These are phyloP conservation scores for Prunus persica DNA, from an alignment of 306 rosid genomes.

Conservation along the genomic window Prunus_persica_NCBIv2 NC_034009.1:11463501-11464000, in stretches of 20 bases:
- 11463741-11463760: neutral
- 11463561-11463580: too few relatives aligned
- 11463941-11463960: too few relatives aligned
- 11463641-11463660: neutral
- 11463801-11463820: neutral
- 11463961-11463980: too few relatives aligned
- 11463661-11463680: neutral
- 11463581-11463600: too few relatives aligned
- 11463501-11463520: slow-evolving; percentile 23
- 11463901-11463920: too few relatives aligned
- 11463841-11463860: too few relatives aligned
- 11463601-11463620: neutral
- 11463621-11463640: neutral
- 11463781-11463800: neutral
- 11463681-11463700: neutral
- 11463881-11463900: too few relatives aligned
- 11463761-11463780: slow-evolving; percentile 12
- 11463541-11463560: too few relatives aligned
- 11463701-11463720: neutral
- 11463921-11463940: too few relatives aligned
- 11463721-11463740: neutral
- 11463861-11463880: too few relatives aligned
- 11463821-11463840: neutral
- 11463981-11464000: too few relatives aligned
- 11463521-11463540: neutral